Evolutionary conservation across 208 protist species (phyloP).

Genomic region (Wallacemonas sp.): DNA sequence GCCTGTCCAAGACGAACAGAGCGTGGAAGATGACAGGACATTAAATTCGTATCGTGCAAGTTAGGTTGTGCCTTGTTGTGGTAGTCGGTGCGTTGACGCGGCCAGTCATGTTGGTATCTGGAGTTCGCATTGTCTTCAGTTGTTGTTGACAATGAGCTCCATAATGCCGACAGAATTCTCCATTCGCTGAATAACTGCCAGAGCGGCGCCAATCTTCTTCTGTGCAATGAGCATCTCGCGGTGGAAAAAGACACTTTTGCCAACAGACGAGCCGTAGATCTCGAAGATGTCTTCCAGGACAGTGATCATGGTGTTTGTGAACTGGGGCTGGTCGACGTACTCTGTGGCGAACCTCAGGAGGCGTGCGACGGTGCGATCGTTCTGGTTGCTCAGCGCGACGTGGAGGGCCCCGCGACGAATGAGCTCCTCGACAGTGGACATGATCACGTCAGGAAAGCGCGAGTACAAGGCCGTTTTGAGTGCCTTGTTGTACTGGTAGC

Average conservation of each 20-base stretch:
- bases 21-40: too few relatives aligned
- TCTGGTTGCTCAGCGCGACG: slow-evolving; percentile 81
- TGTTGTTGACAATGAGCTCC: slow-evolving; percentile 79
- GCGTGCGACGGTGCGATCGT: slow-evolving; percentile 76
- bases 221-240: slow-evolving; percentile 72
- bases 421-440: slow-evolving; percentile 88
- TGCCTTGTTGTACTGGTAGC: slow-evolving; percentile 77
- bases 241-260: slow-evolving; percentile 75
- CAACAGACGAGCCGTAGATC: slow-evolving; percentile 68
- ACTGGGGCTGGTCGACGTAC: slow-evolving; percentile 75
- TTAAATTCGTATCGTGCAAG: slow-evolving; percentile 7
- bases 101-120: too few relatives aligned
- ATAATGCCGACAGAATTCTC: slow-evolving; percentile 71
- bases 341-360: slow-evolving; percentile 76
- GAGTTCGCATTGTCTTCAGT: slow-evolving; percentile 16
- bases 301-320: slow-evolving; percentile 71
- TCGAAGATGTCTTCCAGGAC: slow-evolving; percentile 81
- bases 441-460: slow-evolving; percentile 64
- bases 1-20: too few relatives aligned
- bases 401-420: slow-evolving; percentile 75
- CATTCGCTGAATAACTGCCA: slow-evolving; percentile 65
- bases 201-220: slow-evolving; percentile 54
- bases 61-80: not conserved
- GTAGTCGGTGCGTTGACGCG: too few relatives aligned
- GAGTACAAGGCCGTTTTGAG: slow-evolving; percentile 81